Conservation (phyloP, 1,139 yeast genomes). For the Barnettozyma hawaiiensis region DNA sequence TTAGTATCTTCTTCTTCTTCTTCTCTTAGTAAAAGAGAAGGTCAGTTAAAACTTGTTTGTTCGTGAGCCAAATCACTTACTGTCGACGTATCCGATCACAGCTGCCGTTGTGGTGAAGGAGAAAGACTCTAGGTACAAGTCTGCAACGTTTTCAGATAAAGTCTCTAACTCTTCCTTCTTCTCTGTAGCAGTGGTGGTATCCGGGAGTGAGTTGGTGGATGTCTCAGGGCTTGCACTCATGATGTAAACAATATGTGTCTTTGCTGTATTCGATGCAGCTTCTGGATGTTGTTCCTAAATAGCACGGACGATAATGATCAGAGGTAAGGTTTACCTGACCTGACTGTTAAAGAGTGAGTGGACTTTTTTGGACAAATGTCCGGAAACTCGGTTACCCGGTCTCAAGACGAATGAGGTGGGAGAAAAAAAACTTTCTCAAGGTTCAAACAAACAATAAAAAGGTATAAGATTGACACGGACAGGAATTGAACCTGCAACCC, state of each 20-base stretch:
- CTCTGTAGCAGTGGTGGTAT: conserved; percentile 13
- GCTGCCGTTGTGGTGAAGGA: conserved; percentile 98
- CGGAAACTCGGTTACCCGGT: not conserved
- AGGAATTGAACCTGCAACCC: conserved; percentile 77
- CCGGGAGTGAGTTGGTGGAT: not conserved
- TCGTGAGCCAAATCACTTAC: conserved; percentile 32
- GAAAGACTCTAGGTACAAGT: conserved; percentile 47
- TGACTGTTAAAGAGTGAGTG: too few species aligned
- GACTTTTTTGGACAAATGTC: not conserved
- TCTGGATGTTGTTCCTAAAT: not conserved
- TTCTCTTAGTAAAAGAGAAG: too few species aligned
- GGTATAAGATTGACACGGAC: conserved; percentile 51
- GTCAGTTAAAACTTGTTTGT: too few species aligned
- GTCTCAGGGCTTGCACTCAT: conserved; percentile 10
- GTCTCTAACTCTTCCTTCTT: conserved; percentile 19
- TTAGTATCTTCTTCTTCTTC: conserved; percentile 1
- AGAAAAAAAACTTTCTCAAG: too few species aligned
- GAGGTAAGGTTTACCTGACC: too few species aligned
- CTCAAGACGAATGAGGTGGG: too few species aligned
- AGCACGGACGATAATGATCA: not conserved
- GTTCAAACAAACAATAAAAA: not conserved
- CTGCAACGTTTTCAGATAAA: conserved; percentile 30
- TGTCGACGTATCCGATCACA: conserved; percentile 87
- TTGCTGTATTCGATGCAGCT: not conserved
- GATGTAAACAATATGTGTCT: not conserved